Percentiles rank a stretch among this genome's conserved stretches.
Conservation (phyloP, 352 stramenopile genomes). For the Globisporangium acanthophoron region DNA sequence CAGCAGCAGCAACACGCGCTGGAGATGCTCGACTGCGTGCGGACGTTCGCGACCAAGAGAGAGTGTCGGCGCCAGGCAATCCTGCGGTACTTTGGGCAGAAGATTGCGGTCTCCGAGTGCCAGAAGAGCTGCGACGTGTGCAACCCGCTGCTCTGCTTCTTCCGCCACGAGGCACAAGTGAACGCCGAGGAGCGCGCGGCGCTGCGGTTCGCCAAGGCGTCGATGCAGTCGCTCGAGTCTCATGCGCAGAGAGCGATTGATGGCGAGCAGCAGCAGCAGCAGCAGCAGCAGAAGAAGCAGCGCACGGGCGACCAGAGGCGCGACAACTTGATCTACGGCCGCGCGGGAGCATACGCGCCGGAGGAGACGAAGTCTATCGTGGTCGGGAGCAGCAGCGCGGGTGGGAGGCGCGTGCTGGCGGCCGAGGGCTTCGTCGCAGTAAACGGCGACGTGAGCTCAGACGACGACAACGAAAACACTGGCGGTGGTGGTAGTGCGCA, state of each 20-base stretch:
- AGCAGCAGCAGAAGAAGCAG: constrained; percentile 12
- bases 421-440: constrained; percentile 49
- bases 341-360: constrained; percentile 38
- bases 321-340: constrained; percentile 36
- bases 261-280: neutral
- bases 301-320: constrained; percentile 31
- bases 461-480: constrained; percentile 18
- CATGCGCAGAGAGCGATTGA: neutral
- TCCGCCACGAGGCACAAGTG: constrained; percentile 30
- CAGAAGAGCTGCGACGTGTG: constrained; percentile 49
- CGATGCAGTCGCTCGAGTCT: constrained; percentile 1
- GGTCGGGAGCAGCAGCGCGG: constrained; percentile 17
- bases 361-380: constrained; percentile 44
- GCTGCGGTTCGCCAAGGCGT: constrained; percentile 9
- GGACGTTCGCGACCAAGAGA: constrained; percentile 38
- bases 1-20: constrained; percentile 25
- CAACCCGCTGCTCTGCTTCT: constrained; percentile 46
- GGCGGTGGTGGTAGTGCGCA: constrained; percentile 1
- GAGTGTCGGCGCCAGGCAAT: constrained; percentile 47
- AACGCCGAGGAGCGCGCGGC: constrained; percentile 11
- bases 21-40: constrained; percentile 27
- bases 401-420: constrained; percentile 17
- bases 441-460: constrained; percentile 36
- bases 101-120: constrained; percentile 38
- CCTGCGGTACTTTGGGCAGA: constrained; percentile 51